Evolutionary conservation across 192 early-diverging fungal species (phyloP).

Genomic region (Kappamyces sp.): DNA sequence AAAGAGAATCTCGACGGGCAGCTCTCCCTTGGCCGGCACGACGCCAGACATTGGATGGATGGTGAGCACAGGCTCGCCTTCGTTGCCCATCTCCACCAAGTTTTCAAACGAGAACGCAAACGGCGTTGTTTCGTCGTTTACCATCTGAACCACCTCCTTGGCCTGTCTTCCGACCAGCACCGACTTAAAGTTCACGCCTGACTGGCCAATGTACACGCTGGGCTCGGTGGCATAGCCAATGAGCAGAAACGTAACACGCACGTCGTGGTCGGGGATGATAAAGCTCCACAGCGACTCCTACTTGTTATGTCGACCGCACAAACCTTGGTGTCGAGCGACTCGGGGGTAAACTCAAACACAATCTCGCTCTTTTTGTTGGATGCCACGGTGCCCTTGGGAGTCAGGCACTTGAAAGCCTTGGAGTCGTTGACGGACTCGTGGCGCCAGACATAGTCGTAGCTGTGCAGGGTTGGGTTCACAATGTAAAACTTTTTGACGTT

Average conservation of each 20-base stretch:
- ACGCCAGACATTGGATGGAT: conserved; percentile 41
- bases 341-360: conserved; percentile 50
- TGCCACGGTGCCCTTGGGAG: conserved; percentile 38
- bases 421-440: conserved; percentile 19
- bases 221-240: conserved; percentile 53
- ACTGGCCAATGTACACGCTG: conserved; percentile 46
- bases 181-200: conserved; percentile 53
- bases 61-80: conserved; percentile 35
- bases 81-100: conserved; percentile 31
- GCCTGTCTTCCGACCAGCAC: conserved; percentile 49
- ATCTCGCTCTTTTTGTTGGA: conserved; percentile 51
- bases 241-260: conserved; percentile 48
- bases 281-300: conserved; percentile 54
- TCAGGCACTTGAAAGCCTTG: conserved; percentile 44
- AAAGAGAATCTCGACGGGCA: conserved; percentile 47
- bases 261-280: conserved; percentile 34
- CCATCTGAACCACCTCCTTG: conserved; percentile 45
- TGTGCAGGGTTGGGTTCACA: conserved; percentile 46
- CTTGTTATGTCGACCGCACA: background rate
- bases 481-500: conserved; percentile 56
- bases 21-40: conserved; percentile 37
- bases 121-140: conserved; percentile 48
- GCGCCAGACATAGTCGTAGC: conserved; percentile 49
- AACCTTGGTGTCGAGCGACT: conserved; percentile 47
- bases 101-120: conserved; percentile 53